Conservation (phyloP, 1,139 yeast species). For the Petasospora fabianii region DNA sequence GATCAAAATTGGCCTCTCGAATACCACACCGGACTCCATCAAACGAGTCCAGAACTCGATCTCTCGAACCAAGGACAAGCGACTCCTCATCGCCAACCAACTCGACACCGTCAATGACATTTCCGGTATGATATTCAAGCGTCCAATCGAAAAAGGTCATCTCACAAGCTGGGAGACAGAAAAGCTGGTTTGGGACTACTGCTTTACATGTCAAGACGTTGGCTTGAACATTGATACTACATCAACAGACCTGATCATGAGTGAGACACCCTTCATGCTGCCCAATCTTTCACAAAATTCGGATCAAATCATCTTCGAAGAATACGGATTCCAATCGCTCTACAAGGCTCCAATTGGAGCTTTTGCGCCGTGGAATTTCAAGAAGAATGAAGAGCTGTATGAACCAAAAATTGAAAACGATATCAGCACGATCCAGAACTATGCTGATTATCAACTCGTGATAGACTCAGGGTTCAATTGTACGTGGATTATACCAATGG, state of each 20-base stretch:
- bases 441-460: conserved; percentile 68
- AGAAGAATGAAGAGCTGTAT: conserved; percentile 24
- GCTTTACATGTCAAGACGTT: conserved; percentile 37
- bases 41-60: conserved; percentile 63
- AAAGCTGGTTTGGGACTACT: conserved; percentile 92
- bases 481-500: conserved; percentile 83
- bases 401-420: conserved; percentile 23
- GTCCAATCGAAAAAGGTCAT: conserved; percentile 90
- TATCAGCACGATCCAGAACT: conserved; percentile 18
- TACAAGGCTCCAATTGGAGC: conserved; percentile 54
- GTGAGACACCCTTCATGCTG: conserved; percentile 76
- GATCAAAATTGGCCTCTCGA: conserved; percentile 67
- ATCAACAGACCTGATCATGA: conserved; percentile 33
- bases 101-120: conserved; percentile 62
- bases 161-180: conserved; percentile 90
- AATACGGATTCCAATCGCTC: conserved; percentile 68
- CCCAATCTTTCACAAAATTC: conserved; percentile 82
- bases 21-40: conserved; percentile 37
- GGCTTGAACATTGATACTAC: conserved; percentile 32
- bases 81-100: conserved; percentile 71
- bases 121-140: conserved; percentile 66
- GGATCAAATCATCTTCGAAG: conserved; percentile 93
- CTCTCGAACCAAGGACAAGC: conserved; percentile 72
- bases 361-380: conserved; percentile 64
- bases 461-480: conserved; percentile 87